Evolutionary conservation across 192 early-diverging fungal genomes (phyloP).

Genomic region (Backusella luteola): DNA sequence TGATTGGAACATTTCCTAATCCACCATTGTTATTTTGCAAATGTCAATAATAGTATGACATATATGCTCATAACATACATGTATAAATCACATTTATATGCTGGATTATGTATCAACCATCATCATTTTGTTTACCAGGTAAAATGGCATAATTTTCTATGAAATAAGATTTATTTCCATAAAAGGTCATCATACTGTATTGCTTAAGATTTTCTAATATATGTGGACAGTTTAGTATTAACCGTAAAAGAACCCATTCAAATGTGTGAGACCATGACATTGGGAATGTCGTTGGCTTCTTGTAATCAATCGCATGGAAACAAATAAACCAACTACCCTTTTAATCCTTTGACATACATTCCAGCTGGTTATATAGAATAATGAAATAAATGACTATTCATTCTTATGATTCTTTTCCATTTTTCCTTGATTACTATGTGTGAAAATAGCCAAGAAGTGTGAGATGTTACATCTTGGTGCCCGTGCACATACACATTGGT

Average conservation of each 20-base stretch:
- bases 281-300: not conserved
- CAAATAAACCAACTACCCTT: not conserved
- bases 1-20: not conserved
- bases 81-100: not conserved
- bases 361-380: not conserved
- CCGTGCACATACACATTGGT: not conserved
- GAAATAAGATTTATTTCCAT: not conserved
- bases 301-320: not conserved
- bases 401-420: not conserved
- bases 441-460: not conserved
- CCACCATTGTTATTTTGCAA: not conserved
- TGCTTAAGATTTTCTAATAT: not conserved
- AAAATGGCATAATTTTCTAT: not conserved
- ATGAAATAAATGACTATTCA: not conserved
- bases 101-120: not conserved
- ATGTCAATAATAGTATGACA: not conserved
- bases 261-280: slow-evolving; percentile 2
- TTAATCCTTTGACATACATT: not conserved
- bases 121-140: not conserved
- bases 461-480: not conserved
- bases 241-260: not conserved
- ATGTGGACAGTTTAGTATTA: not conserved
- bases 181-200: not conserved
- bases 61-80: not conserved
- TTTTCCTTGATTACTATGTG: not conserved